Percentiles rank a stretch among this genome's conserved stretches.
Evolutionary conservation across 306 rosid genomes (phyloP).

Genomic region (Amphicarpaea edgeworthii): DNA sequence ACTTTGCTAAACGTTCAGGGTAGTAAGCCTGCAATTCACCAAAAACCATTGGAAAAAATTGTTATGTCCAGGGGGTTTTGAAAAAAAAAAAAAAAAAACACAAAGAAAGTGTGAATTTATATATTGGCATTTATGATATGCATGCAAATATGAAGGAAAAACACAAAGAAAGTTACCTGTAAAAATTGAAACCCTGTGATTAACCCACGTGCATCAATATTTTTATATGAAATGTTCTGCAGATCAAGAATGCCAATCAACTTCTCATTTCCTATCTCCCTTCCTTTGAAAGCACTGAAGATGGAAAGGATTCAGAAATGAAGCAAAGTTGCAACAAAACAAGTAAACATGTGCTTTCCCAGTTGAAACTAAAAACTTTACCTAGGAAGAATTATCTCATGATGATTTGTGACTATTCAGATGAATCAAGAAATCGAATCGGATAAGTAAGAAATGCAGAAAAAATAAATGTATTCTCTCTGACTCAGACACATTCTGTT

Average conservation of each 20-base stretch:
- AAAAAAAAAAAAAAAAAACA: no score
- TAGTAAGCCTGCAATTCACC: conserved; percentile 74
- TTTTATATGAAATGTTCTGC: conserved; percentile 65
- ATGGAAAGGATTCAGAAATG: neutral
- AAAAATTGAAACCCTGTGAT: conserved; percentile 90
- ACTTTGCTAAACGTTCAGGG: conserved; percentile 88
- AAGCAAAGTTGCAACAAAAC: neutral
- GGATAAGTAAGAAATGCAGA: neutral
- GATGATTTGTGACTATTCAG: neutral
- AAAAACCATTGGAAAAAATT: neutral
- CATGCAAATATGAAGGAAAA: conserved; percentile 11
- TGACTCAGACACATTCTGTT: neutral
- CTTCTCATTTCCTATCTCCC: conserved; percentile 87
- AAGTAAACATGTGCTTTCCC: conserved; percentile 4
- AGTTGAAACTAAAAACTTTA: neutral
- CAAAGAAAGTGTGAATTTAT: neutral
- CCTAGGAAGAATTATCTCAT: conserved; percentile 7
- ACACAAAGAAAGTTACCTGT: conserved; percentile 61
- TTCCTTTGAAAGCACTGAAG: conserved; percentile 73
- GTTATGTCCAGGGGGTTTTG: no score
- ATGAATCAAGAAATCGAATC: neutral
- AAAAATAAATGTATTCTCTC: no score
- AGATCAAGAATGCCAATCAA: conserved; percentile 80
- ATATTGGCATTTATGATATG: neutral
- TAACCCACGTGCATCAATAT: conserved; percentile 79